A percentile compares a stretch with the other conserved stretches of the same genome.
Evolutionary conservation across 148 eudicot genomes (phyloP).

Genomic region (Vaccinium vitisidaea): DNA sequence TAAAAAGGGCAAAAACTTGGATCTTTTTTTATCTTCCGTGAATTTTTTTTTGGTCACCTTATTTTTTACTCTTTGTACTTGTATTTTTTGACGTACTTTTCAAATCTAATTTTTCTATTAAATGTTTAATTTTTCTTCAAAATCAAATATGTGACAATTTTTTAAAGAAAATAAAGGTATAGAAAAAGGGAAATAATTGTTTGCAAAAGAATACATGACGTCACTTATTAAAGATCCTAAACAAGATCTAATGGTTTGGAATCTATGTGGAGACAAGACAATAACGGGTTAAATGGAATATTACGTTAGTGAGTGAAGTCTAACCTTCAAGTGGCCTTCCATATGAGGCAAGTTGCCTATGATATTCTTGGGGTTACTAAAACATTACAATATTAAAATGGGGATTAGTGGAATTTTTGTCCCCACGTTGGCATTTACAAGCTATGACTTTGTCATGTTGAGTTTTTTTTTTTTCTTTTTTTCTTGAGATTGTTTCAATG

Average conservation of each 20-base stretch:
- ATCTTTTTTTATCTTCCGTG: no score
- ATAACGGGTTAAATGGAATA: constrained; percentile 25
- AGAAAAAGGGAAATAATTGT: neutral
- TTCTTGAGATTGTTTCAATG: neutral
- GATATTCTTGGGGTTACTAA: neutral
- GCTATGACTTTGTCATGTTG: neutral
- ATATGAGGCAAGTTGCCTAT: neutral
- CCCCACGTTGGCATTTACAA: constrained; percentile 5
- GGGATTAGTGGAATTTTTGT: constrained; percentile 1
- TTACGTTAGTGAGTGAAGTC: constrained; percentile 13
- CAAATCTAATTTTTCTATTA: no score
- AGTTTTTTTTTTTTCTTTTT: no score
- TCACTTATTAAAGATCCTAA: neutral
- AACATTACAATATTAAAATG: neutral
- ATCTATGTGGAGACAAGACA: constrained; percentile 34
- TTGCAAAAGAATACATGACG: neutral
- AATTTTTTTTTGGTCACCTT: no score
- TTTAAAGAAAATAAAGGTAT: neutral
- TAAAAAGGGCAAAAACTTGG: neutral
- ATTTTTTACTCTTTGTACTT: no score
- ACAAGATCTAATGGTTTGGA: constrained; percentile 21
- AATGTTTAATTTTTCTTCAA: neutral
- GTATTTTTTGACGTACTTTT: neutral
- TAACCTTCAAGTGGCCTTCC: constrained; percentile 4
- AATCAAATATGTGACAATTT: neutral